Percentiles rank a stretch among this genome's conserved stretches.
Conservation (phyloP, 441 rosid genomes). For the Gossypium davidsonii region DNA sequence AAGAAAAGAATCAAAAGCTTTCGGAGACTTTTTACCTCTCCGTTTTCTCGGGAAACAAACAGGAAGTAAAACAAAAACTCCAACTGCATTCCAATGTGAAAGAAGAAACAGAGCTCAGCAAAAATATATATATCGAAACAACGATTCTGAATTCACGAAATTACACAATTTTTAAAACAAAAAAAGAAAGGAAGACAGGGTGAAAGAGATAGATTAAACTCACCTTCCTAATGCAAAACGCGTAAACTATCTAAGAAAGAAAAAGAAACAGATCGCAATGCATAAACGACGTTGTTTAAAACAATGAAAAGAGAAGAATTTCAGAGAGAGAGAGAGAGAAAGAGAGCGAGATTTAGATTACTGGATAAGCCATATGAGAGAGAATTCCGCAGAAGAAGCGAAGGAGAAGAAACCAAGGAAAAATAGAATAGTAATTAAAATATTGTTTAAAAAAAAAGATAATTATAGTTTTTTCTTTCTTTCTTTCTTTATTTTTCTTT, state of each 20-base stretch:
- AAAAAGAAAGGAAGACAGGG: not conserved
- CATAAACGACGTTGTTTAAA: conserved; percentile 18
- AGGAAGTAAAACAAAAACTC: conserved; percentile 12
- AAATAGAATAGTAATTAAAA: conserved; percentile 8
- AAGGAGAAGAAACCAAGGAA: conserved; percentile 47
- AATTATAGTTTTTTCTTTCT: conserved; percentile 1
- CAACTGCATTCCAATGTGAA: conserved; percentile 30
- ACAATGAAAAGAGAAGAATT: conserved; percentile 7
- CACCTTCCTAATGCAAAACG: conserved; percentile 33
- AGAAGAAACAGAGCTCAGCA: conserved; percentile 7
- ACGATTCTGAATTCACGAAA: not conserved
- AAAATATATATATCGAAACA: not conserved
- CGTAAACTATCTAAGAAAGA: conserved; percentile 20
- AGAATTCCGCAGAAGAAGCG: conserved; percentile 44
- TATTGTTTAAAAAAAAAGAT: conserved; percentile 7
- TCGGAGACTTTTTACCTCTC: not conserved
- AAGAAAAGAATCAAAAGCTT: not conserved
- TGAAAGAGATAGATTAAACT: conserved; percentile 17
- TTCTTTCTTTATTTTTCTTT: not conserved
- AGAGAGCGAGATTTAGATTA: conserved; percentile 30
- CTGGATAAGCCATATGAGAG: conserved; percentile 33
- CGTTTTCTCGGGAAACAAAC: conserved; percentile 24
- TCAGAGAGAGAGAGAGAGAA: conserved; percentile 18
- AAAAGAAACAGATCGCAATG: conserved; percentile 28
- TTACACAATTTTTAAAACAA: not conserved